Percentiles rank a stretch among this genome's conserved stretches.
Evolutionary conservation across 2,329 filamentous ascomycete species (phyloP).

Genomic region (Claviceps sp.): DNA sequence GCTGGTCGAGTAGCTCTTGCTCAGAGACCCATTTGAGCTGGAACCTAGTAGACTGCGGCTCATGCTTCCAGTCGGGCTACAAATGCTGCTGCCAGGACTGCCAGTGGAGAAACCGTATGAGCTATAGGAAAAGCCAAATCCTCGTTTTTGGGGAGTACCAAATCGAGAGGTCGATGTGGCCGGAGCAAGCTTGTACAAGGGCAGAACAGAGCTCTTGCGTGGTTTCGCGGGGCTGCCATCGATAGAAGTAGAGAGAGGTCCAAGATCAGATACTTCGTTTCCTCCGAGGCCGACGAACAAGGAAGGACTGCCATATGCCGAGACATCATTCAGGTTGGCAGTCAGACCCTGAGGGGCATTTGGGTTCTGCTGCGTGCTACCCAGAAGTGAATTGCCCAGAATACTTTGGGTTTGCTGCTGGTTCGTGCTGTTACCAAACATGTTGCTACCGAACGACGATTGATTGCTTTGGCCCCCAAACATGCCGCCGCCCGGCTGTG

Average conservation of each 20-base stretch:
- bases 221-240: conserved; percentile 55
- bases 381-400: conserved; percentile 44
- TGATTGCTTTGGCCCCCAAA: conserved; percentile 40
- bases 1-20: conserved; percentile 80
- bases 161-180: conserved; percentile 60
- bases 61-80: conserved; percentile 54
- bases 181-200: conserved; percentile 78
- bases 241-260: conserved; percentile 82
- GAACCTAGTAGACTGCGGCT: conserved; percentile 52
- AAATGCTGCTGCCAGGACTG: conserved; percentile 49
- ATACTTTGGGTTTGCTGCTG: conserved; percentile 36
- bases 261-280: conserved; percentile 56
- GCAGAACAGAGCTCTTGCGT: conserved; percentile 67
- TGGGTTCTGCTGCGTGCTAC: conserved; percentile 33
- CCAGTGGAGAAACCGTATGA: conserved; percentile 72
- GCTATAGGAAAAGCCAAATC: conserved; percentile 87
- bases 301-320: conserved; percentile 79
- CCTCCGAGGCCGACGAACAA: conserved; percentile 64
- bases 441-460: conserved; percentile 24
- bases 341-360: conserved; percentile 54
- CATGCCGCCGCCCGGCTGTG: conserved; percentile 33
- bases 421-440: conserved; percentile 34
- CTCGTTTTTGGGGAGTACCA: conserved; percentile 71
- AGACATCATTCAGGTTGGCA: conserved; percentile 68
- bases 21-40: conserved; percentile 58